Percentiles rank a stretch among this genome's conserved stretches.
These are phyloP conservation scores for Pyracantha coccinea DNA, from an alignment of 331 rosid species.

Conservation along the genomic window DNA sequence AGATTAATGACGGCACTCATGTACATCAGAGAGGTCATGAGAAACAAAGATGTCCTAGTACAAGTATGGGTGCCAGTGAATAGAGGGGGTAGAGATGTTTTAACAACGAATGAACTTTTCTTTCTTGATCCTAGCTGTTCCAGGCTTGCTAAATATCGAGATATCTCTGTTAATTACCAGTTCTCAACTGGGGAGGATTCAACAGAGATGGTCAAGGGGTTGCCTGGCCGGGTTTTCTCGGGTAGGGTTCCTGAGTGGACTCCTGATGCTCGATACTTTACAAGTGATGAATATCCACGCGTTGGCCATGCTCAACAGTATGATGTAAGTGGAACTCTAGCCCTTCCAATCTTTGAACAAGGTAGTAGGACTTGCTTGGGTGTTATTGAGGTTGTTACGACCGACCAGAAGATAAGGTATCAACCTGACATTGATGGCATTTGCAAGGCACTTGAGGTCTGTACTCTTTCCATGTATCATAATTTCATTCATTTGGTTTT, in stretches of 20 bases:
- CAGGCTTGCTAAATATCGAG: conserved; percentile 60
- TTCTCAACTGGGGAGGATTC: conserved; percentile 63
- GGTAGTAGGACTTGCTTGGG: conserved; percentile 75
- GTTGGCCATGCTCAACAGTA: conserved; percentile 55
- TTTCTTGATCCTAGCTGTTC: conserved; percentile 38
- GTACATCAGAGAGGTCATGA: conserved; percentile 45
- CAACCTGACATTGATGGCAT: conserved; percentile 63
- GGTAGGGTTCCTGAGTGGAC: conserved; percentile 94
- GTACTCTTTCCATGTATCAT: conserved; percentile 5
- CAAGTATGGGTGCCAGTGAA: conserved; percentile 81
- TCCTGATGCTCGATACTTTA: conserved; percentile 78
- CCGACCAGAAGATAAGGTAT: conserved; percentile 56
- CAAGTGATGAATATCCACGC: conserved; percentile 74
- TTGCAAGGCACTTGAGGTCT: conserved; percentile 91
- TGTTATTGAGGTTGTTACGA: conserved; percentile 84
- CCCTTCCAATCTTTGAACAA: conserved; percentile 80
- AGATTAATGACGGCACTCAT: conserved; percentile 53
- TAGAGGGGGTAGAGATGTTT: conserved; percentile 53
- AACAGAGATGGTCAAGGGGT: conserved; percentile 43
- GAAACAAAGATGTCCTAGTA: conserved; percentile 64
- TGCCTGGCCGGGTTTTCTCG: conserved; percentile 82
- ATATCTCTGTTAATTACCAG: conserved; percentile 44
- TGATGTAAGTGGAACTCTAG: conserved; percentile 78
- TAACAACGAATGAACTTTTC: conserved; percentile 58
- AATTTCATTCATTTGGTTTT: conserved; percentile 1